These are phyloP conservation scores for Lasiodiplodia citricola DNA, from an alignment of 2,329 filamentous ascomycete species.

Conservation along the genomic window DNA sequence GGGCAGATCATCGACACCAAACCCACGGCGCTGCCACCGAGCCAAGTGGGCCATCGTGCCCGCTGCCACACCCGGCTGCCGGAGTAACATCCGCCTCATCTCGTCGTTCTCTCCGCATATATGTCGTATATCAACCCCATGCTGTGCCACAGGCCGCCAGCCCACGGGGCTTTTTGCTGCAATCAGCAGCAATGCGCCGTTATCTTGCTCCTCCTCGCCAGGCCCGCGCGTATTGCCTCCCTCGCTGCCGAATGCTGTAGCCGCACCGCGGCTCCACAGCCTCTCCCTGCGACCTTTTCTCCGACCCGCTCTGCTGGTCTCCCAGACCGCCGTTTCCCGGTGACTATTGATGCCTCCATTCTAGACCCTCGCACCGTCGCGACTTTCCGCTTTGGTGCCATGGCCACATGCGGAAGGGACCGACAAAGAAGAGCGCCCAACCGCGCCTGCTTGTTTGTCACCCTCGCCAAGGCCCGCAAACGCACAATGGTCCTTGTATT, in stretches of 20 bases:
- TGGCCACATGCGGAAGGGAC: constrained; percentile 4
- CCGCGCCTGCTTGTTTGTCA: not conserved
- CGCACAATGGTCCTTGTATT: not conserved
- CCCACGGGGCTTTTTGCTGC: not conserved
- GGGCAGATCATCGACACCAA: constrained; percentile 21
- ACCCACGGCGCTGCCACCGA: constrained; percentile 18
- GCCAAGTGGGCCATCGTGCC: not conserved
- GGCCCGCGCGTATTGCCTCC: not conserved
- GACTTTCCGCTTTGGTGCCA: not conserved
- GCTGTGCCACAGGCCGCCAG: not conserved
- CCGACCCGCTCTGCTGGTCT: constrained; percentile 1
- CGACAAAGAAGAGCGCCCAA: not conserved
- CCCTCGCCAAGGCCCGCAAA: not conserved
- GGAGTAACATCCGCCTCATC: constrained; percentile 6
- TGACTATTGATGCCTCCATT: not conserved
- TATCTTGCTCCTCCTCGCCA: not conserved
- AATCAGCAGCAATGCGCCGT: not conserved
- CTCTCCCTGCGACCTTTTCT: not conserved
- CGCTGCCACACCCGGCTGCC: not conserved
- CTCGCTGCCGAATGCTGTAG: not conserved
- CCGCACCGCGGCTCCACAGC: not conserved
- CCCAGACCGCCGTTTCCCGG: not conserved
- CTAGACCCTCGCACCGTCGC: not conserved
- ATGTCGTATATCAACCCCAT: not conserved
- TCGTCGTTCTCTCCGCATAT: not conserved